Base-by-base conservation (phyloP, 129 eudicot species). In the Chrysanthemum seticuspe region DNA sequence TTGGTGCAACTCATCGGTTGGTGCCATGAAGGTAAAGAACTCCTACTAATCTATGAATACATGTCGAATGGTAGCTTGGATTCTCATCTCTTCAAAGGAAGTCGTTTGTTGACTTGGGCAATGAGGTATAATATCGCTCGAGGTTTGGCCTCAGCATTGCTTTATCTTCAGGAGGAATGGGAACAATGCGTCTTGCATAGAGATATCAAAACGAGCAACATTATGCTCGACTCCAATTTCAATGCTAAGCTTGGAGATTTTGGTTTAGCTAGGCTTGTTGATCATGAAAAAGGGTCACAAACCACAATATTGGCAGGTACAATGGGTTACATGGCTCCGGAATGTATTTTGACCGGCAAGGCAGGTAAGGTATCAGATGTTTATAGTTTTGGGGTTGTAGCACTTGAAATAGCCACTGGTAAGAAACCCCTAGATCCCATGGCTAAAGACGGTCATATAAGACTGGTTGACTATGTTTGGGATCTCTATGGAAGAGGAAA, bases 251-350 rank as follows among this genome's bases (percentile, higher is more conserved):
- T 85, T 2, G 87, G 90, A 15, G 89, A 85, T 73, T 84, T 85
- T 16, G 90, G 87, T 27, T 71, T 85, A 31, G 87, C 87, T 3
- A 72, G 84, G 70, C 73, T 82, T 18, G 80, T 82, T 27, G 83
- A 85, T 76, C 90, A 82, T 59, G 87, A 60, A 12, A 79, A 76
- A 50, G 87, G 64, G 34, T 72, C 78, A 1, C 74, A 82, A 54
- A 79, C 85, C n/a, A 69, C 87, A 0, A 45, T 76, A 21, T 45
- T 82, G 61, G 89, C 84, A 0, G 86, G 89, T 49, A 79, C 84
- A 12, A 71, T 79, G 78, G 89, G 89, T 9, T 82, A 85, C 61
- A 49, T 85, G 80, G 86, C 89, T 6, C 89, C 86, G 0, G 87
- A 85, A 27, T 80, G 83, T 14, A 54, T 65, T 44, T 51, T 76